Percentiles rank a stretch among this genome's conserved stretches.
phyloP scores from a whole-genome alignment of 2,329 filamentous ascomycete genomes.

The Teratosphaeriaceae sp. region DNA sequence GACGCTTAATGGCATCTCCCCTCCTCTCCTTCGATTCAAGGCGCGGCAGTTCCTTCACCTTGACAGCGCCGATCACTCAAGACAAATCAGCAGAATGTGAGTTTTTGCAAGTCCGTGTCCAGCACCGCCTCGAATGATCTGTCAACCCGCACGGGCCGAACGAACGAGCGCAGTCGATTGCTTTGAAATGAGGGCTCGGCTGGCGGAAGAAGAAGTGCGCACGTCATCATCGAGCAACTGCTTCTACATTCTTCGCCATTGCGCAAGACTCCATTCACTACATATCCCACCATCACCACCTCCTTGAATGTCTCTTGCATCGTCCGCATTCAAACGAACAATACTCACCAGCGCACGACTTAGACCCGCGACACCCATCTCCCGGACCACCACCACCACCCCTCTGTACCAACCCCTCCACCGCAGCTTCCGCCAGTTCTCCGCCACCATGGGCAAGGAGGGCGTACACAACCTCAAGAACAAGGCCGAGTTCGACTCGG shows the following conservation, averaged over 20 bases:
- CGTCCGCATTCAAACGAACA: constrained; percentile 33
- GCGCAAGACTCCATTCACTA: not conserved
- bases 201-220: no score
- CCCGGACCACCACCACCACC: constrained; percentile 10
- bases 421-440: constrained; percentile 30
- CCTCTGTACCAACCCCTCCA: constrained; percentile 20
- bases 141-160: no score
- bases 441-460: constrained; percentile 38
- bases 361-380: constrained; percentile 10
- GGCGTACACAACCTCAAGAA: constrained; percentile 50
- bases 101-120: no score
- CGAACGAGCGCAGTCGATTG: no score
- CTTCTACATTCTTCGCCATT: not conserved
- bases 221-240: not conserved
- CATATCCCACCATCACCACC: not conserved
- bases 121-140: no score
- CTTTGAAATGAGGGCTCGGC: no score
- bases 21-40: no score
- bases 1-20: no score
- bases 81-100: no score
- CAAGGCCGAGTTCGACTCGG: constrained; percentile 52
- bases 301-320: constrained; percentile 15
- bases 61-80: no score
- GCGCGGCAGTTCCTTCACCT: no score
- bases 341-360: constrained; percentile 36